Percentiles rank a stretch among this genome's conserved stretches.
These are phyloP conservation scores for Zygoascus ofunaensis DNA, from an alignment of 805 yeast species.

Conservation along the genomic window DNA sequence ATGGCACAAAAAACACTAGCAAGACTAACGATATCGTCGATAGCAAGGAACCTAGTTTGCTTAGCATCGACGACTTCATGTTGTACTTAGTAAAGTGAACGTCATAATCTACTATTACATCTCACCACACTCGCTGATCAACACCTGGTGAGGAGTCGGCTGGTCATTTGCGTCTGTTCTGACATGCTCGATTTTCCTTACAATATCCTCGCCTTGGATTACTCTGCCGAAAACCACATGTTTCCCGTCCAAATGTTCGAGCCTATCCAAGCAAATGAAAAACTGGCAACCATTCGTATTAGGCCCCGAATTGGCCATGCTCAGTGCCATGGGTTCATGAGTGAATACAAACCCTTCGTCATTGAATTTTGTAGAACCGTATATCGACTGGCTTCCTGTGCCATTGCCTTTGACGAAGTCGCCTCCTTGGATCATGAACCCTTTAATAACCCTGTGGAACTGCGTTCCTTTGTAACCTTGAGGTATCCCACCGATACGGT, in stretches of 20 bases:
- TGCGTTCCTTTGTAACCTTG: constrained; percentile 35
- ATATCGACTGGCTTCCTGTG: constrained; percentile 36
- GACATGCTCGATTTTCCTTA: constrained; percentile 22
- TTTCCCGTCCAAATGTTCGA: constrained; percentile 36
- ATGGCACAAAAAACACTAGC: too few species aligned
- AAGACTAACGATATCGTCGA: too few species aligned
- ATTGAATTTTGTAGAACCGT: constrained; percentile 33
- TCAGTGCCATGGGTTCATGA: constrained; percentile 36
- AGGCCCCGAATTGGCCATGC: constrained; percentile 56
- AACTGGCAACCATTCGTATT: constrained; percentile 55
- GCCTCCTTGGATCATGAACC: constrained; percentile 42
- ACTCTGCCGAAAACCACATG: constrained; percentile 45
- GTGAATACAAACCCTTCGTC: constrained; percentile 31
- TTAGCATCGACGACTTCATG: too few species aligned
- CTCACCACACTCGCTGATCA: constrained; percentile 31
- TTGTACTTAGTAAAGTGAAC: too few species aligned
- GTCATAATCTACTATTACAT: too few species aligned
- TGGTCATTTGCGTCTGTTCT: constrained; percentile 26
- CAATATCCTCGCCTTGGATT: constrained; percentile 33
- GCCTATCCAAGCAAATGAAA: constrained; percentile 35
- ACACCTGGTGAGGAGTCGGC: constrained; percentile 26
- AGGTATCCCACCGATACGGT: constrained; percentile 31
- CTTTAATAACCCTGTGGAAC: constrained; percentile 37
- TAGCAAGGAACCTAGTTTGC: too few species aligned
- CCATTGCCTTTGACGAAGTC: constrained; percentile 40